These are phyloP conservation scores for Kwoniella sp. DNA, from an alignment of 768 basidiomycete species.

Conservation along the genomic window DNA sequence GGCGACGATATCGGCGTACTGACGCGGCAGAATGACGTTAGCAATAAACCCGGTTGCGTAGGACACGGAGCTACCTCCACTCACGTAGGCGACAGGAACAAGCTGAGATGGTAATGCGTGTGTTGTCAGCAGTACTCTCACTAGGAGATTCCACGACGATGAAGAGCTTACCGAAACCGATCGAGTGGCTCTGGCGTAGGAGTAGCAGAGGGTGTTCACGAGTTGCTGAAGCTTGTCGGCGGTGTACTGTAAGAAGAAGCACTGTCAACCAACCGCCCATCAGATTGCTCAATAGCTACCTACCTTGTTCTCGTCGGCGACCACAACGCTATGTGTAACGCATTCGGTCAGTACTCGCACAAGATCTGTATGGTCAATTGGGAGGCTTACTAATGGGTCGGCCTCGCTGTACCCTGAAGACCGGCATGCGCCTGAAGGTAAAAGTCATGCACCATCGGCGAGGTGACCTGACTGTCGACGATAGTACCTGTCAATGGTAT, in stretches of 20 bases:
- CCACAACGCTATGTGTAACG: conserved; percentile 12
- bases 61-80: conserved; percentile 4
- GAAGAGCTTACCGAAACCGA: conserved; percentile 35
- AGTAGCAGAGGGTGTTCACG: conserved; percentile 39
- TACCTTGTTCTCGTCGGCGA: conserved; percentile 41
- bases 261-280: background rate
- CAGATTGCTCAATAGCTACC: too few species aligned
- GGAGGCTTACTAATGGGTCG: conserved; percentile 54
- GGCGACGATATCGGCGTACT: conserved; percentile 29
- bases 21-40: background rate
- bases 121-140: conserved; percentile 12
- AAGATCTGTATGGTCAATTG: too few species aligned
- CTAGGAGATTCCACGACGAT: background rate
- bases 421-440: conserved; percentile 54
- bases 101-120: conserved; percentile 14
- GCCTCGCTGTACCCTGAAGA: conserved; percentile 51
- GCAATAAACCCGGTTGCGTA: conserved; percentile 16
- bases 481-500: conserved; percentile 32
- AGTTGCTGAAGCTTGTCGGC: conserved; percentile 40
- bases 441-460: conserved; percentile 55
- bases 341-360: background rate
- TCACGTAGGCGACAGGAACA: conserved; percentile 32
- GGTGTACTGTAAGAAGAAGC: conserved; percentile 21
- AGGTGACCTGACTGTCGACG: conserved; percentile 49
- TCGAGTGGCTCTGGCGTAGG: conserved; percentile 39